Evolutionary conservation across 495 filamentous ascomycete species (phyloP).

Genomic region (Neurospora sp.): DNA sequence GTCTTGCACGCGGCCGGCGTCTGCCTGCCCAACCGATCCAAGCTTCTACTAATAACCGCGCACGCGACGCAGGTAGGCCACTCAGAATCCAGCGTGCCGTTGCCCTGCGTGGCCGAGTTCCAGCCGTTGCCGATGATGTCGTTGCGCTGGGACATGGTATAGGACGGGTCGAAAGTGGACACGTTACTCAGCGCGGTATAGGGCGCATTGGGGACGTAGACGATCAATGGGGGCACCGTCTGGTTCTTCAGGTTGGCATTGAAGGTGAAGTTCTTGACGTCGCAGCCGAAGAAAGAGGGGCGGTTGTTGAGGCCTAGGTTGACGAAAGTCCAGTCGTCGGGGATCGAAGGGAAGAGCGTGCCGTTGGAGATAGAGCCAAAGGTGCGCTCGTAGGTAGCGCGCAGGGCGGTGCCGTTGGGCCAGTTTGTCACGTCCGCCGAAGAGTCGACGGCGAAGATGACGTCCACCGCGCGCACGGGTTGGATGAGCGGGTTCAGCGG

Average conservation of each 20-base stretch:
- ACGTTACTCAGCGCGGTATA: conserved; percentile 65
- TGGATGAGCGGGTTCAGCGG: conserved; percentile 82
- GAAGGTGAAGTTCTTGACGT: conserved; percentile 53
- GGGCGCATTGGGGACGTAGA: conserved; percentile 85
- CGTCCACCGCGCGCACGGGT: conserved; percentile 66
- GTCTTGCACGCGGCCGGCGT: conserved; percentile 57
- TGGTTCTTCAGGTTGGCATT: conserved; percentile 14
- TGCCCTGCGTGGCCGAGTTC: conserved; percentile 70
- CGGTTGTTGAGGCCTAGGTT: conserved; percentile 74
- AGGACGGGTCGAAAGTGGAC: conserved; percentile 57
- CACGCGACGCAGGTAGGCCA: conserved; percentile 83
- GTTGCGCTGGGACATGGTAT: conserved; percentile 56
- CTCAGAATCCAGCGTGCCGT: conserved; percentile 56
- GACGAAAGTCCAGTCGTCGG: conserved; percentile 77
- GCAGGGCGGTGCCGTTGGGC: conserved; percentile 79
- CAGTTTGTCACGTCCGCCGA: conserved; percentile 73
- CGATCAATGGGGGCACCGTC: conserved; percentile 54
- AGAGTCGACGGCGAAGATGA: conserved; percentile 85
- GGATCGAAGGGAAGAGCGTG: conserved; percentile 74
- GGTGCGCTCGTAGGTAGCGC: conserved; percentile 75
- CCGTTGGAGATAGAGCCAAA: conserved; percentile 59
- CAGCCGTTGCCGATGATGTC: conserved; percentile 76
- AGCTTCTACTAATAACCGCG: conserved; percentile 69
- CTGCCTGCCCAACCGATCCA: conserved; percentile 52
- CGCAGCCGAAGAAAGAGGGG: conserved; percentile 91